Base-by-base conservation (phyloP, 1,284 basidiomycete genomes). In the Ustilago vetiveriae region DNA sequence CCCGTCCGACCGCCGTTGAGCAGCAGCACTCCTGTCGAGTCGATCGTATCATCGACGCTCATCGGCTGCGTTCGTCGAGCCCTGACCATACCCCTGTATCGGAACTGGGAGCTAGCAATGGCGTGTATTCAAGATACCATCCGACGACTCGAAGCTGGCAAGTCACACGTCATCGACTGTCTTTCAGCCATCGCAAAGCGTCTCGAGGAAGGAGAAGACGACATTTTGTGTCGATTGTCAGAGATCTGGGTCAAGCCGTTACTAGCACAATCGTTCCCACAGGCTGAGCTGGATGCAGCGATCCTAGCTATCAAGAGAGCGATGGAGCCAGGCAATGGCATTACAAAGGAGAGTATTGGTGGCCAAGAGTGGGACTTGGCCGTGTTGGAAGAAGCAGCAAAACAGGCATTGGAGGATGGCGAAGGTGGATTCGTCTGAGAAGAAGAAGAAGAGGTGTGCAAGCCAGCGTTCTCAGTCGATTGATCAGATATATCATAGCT, bases 361-460 rank as follows among this genome's bases (percentile, higher is more conserved):
- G 68, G 62, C 19, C 56, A 58, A 24, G 10, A 22, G 21, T 71
- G 68, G 68, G 62, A 66, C 49, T 27, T 71, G 30, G 26, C 62
- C 13, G 57, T 66, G 30, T 9, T 51, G 13, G 62, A 71, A 39
- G 27, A 54, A 22, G 68, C 68, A 13, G 68, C 68, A 2, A 33
- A 32, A 26, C 42, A 58, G 45, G 57, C 68, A 23, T 38, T 40
- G 4, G 50, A 71, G 13, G 47, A 66, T 26, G 68, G 68, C 17
- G 57, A 71, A n/a, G 68, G 68, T 24, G 68, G 58, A n/a, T 71
- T 60, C 39, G 63, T 71, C 2, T 71, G 27, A 41, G 39, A 39
- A 39, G 37, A 39, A 39, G 14, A 39, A 22, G 22, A 22, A 38
- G 21, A 16, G 14, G 37, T 13, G n/a, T n/a, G n/a, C n/a, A n/a